Conservation (phyloP, 352 stramenopile genomes). For the Globisporangium parvum region DNA sequence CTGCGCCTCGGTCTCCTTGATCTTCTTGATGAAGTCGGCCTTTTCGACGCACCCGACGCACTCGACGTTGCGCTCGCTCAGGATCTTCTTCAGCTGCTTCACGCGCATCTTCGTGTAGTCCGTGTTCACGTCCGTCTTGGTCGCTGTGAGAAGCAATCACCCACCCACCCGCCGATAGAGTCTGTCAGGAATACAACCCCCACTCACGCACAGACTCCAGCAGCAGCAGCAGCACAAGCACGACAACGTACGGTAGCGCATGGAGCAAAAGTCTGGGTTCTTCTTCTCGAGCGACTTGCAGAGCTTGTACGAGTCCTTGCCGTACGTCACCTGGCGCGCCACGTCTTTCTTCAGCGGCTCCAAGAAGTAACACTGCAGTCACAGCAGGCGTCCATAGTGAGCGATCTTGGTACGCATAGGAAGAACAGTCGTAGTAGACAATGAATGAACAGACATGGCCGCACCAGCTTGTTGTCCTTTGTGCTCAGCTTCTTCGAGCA, state of each 20-base stretch:
- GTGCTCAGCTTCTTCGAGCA: conserved; percentile 79
- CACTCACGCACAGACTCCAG: neutral
- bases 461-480: conserved; percentile 91
- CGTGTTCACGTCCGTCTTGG: conserved; percentile 92
- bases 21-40: conserved; percentile 92
- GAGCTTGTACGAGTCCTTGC: conserved; percentile 91
- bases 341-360: conserved; percentile 93
- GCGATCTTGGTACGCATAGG: too few species aligned
- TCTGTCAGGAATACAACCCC: neutral
- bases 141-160: conserved; percentile 30
- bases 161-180: neutral
- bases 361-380: conserved; percentile 90
- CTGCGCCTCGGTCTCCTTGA: conserved; percentile 85
- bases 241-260: conserved; percentile 86
- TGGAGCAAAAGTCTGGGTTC: conserved; percentile 92
- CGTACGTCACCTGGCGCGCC: conserved; percentile 87
- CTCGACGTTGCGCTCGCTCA: conserved; percentile 88
- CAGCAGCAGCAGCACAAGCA: neutral
- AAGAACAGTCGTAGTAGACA: too few species aligned
- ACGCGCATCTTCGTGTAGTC: conserved; percentile 94
- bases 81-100: conserved; percentile 94
- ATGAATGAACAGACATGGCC: too few species aligned
- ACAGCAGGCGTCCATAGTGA: too few species aligned
- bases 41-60: conserved; percentile 94
- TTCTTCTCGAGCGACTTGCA: conserved; percentile 93